Conservation (phyloP, 2,329 filamentous ascomycete species). For the Massarina eburnea region DNA sequence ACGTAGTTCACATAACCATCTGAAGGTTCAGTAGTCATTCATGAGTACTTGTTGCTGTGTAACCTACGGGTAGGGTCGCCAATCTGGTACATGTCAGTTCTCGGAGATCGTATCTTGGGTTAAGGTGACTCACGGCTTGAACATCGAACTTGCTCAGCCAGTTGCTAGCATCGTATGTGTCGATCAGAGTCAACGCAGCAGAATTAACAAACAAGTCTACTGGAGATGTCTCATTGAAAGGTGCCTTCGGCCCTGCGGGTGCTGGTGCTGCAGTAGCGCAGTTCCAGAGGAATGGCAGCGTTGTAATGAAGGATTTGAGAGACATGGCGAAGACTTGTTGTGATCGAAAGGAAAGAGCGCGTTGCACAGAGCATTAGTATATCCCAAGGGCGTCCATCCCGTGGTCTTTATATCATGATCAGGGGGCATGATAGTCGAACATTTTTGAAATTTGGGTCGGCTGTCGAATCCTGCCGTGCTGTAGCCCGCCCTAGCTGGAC, state of each 20-base stretch:
- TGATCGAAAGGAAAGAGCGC: constrained; percentile 1
- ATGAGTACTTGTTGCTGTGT: neutral
- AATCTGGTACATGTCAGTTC: constrained; percentile 25
- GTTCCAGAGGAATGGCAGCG: constrained; percentile 7
- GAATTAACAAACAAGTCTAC: constrained; percentile 9
- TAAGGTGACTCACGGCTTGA: constrained; percentile 22
- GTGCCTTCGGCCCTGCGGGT: constrained; percentile 11
- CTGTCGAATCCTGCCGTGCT: constrained; percentile 1
- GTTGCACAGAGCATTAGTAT: constrained; percentile 6
- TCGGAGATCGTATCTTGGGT: neutral
- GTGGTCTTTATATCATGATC: constrained; percentile 12
- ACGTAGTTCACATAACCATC: constrained; percentile 45
- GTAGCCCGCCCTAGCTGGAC: neutral
- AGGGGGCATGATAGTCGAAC: neutral
- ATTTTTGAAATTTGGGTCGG: constrained; percentile 3
- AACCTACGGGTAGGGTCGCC: constrained; percentile 37
- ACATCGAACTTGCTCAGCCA: constrained; percentile 42
- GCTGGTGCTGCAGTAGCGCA: constrained; percentile 4
- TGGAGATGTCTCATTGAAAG: constrained; percentile 14
- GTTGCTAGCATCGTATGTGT: constrained; percentile 42
- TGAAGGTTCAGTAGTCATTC: constrained; percentile 6
- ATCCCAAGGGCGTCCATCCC: constrained; percentile 1
- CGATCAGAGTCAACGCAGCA: constrained; percentile 33
- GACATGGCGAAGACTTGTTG: constrained; percentile 14
- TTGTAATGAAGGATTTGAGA: constrained; percentile 9